Evolutionary conservation across 306 rosid species (phyloP), one percentile per base, ranked within the genome.

Genomic region (Rubus idaeus): DNA sequence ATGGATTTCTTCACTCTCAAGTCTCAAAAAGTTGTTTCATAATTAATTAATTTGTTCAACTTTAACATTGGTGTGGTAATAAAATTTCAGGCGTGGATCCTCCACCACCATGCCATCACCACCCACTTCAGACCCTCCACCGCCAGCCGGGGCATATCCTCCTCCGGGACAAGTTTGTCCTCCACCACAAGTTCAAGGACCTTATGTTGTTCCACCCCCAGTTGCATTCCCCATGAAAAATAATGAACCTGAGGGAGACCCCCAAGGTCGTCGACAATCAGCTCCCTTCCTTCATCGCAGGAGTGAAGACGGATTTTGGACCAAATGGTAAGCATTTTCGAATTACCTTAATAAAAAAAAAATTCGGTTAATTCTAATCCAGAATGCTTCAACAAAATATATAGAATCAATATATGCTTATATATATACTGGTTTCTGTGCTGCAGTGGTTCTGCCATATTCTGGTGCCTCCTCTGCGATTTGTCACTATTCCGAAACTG

Each of bases 171-270:
- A 37, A 30, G 7, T 18, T 10, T 68, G 44, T 14, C 73, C 57
- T 2, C 68, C 67, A 23, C 68, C 53, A 26, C 30, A 26, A 17
- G 68, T 4, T 58, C 77, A 73, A 20, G 75, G 51, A 53, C 69
- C 70, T 2, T 74, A 74, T 60, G 77, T 74, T 60, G 77, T 60
- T 60, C 69, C 77, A 45, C 77, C 77, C 17, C 77, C 77, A 45
- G 77, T 74, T 26, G 20, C 57, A 23, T 45, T 60, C 58, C 77
- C 77, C 40, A 74, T 74, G 77, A 74, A 60, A 60, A 26, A 6
- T n/a, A 45, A 53, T 0, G 75, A 47, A 30, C 75, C 55, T 12
- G 41, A 51, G 47, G 77, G 77, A 26, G 60, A 60, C 35, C 77
- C 70, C 77, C 37, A 74, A 60, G 69, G 46, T 8, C 69, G 47